Conservation (phyloP, 805 yeast genomes). For the Kodamaea restingae region DNA sequence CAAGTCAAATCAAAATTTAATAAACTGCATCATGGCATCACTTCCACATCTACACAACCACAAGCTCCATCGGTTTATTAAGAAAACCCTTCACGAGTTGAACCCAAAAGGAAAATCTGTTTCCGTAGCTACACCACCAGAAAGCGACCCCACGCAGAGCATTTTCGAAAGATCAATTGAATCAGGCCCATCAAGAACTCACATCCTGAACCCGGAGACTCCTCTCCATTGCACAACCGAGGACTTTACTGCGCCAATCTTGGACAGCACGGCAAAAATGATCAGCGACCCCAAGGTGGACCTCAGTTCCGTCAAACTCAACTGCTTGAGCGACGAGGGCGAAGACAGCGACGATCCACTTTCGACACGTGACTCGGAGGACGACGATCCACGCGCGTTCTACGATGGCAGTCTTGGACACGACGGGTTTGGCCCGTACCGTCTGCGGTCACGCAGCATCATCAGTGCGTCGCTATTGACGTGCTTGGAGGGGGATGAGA, state of each 20-base stretch:
- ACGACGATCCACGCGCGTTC: neutral
- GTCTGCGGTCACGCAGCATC: slow-evolving; percentile 19
- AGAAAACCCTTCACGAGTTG: slow-evolving; percentile 11
- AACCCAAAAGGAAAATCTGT: neutral
- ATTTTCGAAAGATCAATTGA: slow-evolving; percentile 14
- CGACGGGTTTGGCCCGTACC: slow-evolving; percentile 5
- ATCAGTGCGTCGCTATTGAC: slow-evolving; percentile 19
- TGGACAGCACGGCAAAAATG: slow-evolving; percentile 30
- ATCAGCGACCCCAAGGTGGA: slow-evolving; percentile 24
- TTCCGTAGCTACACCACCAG: neutral
- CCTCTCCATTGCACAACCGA: slow-evolving; percentile 27
- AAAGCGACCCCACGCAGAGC: slow-evolving; percentile 3
- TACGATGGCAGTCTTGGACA: slow-evolving; percentile 2
- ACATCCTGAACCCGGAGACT: slow-evolving; percentile 12
- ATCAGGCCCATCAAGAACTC: slow-evolving; percentile 7
- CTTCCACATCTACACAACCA: slow-evolving; percentile 5
- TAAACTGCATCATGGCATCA: neutral
- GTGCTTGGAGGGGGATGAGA: slow-evolving; percentile 14
- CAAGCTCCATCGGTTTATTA: slow-evolving; percentile 11
- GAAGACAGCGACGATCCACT: slow-evolving; percentile 8
- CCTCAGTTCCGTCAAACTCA: slow-evolving; percentile 21
- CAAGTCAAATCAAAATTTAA: too few species aligned
- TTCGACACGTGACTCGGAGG: neutral
- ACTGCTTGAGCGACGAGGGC: slow-evolving; percentile 14
- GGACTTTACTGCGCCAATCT: slow-evolving; percentile 27